These are phyloP conservation scores for Geoglossum glabrum DNA, from an alignment of 495 filamentous ascomycete genomes.

Conservation along the genomic window DNA sequence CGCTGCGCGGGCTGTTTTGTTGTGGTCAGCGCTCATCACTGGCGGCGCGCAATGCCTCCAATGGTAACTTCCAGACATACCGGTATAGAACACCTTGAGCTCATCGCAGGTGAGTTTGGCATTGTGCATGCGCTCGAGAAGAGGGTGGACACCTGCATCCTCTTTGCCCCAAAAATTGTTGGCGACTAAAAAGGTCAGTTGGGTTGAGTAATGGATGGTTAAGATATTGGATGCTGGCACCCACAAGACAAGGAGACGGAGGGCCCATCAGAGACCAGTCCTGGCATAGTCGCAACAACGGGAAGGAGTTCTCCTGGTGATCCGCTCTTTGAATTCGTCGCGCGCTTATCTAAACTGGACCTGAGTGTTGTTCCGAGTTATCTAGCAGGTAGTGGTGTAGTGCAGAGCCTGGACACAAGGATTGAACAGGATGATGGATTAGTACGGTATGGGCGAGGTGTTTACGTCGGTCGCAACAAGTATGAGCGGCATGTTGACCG, in stretches of 20 bases:
- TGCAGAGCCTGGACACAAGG: neutral
- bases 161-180: slow-evolving; percentile 99
- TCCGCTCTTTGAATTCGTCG: neutral
- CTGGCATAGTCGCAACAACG: slow-evolving; percentile 30
- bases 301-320: neutral
- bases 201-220: neutral
- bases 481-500: neutral
- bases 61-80: slow-evolving; percentile 24
- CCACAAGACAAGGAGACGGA: slow-evolving; percentile 44
- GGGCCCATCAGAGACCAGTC: slow-evolving; percentile 35
- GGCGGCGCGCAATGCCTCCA: neutral
- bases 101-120: slow-evolving; percentile 93
- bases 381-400: neutral
- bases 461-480: neutral
- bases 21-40: neutral
- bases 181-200: slow-evolving; percentile 41
- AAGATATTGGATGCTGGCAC: slow-evolving; percentile 2
- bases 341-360: neutral
- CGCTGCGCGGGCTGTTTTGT: slow-evolving; percentile 44
- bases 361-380: neutral
- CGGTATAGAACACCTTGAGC: slow-evolving; percentile 72
- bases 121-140: slow-evolving; percentile 90
- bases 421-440: neutral
- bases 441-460: neutral
- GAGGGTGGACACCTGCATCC: slow-evolving; percentile 80